phyloP scores from a whole-genome alignment of 2,329 filamentous ascomycete species.

The Cordyceps javanica region DNA sequence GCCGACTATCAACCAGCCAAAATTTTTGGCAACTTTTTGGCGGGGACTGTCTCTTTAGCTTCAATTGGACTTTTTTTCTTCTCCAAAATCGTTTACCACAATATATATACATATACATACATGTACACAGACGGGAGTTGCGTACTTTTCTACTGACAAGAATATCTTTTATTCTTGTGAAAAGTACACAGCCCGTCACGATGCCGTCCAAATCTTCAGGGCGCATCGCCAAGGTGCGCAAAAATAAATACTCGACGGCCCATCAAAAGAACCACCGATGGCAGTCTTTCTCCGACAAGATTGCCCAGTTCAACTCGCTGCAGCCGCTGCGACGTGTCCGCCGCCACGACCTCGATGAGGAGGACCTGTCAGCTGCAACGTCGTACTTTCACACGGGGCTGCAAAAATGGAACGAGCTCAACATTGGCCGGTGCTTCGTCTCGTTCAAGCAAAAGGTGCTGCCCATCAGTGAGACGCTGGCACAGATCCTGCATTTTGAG shows the following conservation, averaged over 20 bases:
- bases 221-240: conserved; percentile 62
- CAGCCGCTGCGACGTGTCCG: conserved; percentile 88
- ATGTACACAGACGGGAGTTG: conserved; percentile 7
- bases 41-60: conserved; percentile 11
- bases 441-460: conserved; percentile 69
- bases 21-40: conserved; percentile 21
- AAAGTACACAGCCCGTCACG: conserved; percentile 28
- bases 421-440: conserved; percentile 75
- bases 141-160: conserved; percentile 16
- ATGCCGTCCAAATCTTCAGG: conserved; percentile 60
- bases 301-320: conserved; percentile 80
- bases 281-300: conserved; percentile 85
- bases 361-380: conserved; percentile 68
- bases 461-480: conserved; percentile 79
- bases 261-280: conserved; percentile 82
- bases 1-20: conserved; percentile 27
- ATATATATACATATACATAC: too few species aligned
- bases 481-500: conserved; percentile 88
- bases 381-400: conserved; percentile 82
- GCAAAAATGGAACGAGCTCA: conserved; percentile 86
- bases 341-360: conserved; percentile 73
- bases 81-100: conserved; percentile 11
- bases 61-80: conserved; percentile 16
- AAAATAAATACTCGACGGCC: conserved; percentile 62
- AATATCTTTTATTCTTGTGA: conserved; percentile 6